Evolutionary conservation across 1,284 basidiomycete genomes (phyloP), one percentile per base, ranked within the genome.

Genomic region (Sanghuangporus baumii): DNA sequence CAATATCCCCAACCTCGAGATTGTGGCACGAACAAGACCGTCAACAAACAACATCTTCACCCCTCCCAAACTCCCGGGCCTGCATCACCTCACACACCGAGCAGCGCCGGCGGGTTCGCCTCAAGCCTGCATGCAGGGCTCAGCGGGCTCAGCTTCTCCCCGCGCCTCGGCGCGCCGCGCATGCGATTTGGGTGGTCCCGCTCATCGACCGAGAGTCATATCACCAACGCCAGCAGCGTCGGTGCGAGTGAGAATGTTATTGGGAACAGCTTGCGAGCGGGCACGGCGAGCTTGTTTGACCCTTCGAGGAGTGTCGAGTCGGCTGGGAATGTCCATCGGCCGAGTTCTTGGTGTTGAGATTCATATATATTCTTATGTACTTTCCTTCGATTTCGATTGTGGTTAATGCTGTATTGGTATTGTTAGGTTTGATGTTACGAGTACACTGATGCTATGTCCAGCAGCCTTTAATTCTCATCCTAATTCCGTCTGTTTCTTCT

Each of bases 331-430:
- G 37, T 46, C 9, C 55, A 59, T 50, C 20, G 63, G 37, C 63
- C 63, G 16, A 56, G 63, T 14, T 64, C 63, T 7, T 64, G 63
- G 63, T 64, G 60, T 46, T 64, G 55, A 64, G 2, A 31, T 5
- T 31, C 3, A n/a, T n/a, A n/a, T 5, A 31, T 31, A 31, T 31
- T 3, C 26, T 23, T 23, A 23, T 23, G 23, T 23, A 23, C 23
- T 31, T 31, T 31, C 26, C 26, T 31, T 31, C 26, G 26, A 31
- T 23, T 23, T 23, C n/a, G n/a, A 3, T 26, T 26, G 23, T 26
- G 23, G 23, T 26, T 31, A 31, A 4, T 31, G 26, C 5, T 4
- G 26, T 31, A 31, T 31, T 31, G 26, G 26, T 31, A 31, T 31
- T 31, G 26, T 3, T 31, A 31, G 26, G 1, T 43, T 5, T 43